Percentiles rank a stretch among this genome's conserved stretches.
phyloP scores from a whole-genome alignment of 2,329 filamentous ascomycete species.

The Phaeosphaeria sp. region DNA sequence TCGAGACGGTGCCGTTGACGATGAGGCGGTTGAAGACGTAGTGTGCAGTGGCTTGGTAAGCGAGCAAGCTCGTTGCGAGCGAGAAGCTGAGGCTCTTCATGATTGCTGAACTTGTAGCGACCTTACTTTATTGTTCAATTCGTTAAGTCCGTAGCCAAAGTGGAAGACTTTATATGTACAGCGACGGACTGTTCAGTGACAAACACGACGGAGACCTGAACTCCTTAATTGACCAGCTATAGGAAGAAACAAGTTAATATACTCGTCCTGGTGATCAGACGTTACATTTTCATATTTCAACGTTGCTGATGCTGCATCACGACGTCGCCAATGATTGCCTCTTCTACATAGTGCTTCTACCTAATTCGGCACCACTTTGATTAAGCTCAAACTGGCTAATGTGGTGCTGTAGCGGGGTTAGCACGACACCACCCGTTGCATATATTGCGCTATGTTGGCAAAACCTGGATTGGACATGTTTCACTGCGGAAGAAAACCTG shows the following conservation, averaged over 20 bases:
- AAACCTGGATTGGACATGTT: slow-evolving; percentile 8
- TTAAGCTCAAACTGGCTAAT: slow-evolving; percentile 13
- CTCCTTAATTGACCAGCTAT: background rate
- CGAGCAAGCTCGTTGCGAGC: slow-evolving; percentile 1
- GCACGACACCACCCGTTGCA: background rate
- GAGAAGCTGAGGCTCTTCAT: background rate
- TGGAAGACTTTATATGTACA: background rate
- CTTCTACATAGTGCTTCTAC: slow-evolving; percentile 2
- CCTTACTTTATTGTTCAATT: background rate
- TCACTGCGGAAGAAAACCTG: background rate
- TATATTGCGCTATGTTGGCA: slow-evolving; percentile 10
- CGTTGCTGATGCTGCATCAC: slow-evolving; percentile 1
- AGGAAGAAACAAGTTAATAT: background rate
- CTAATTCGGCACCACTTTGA: slow-evolving; percentile 8
- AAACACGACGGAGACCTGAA: background rate
- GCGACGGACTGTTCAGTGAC: background rate
- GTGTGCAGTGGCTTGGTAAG: background rate
- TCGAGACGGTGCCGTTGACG: slow-evolving; percentile 24
- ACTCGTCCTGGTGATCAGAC: slow-evolving; percentile 2
- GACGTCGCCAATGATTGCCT: slow-evolving; percentile 5
- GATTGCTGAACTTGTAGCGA: background rate
- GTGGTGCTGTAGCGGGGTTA: slow-evolving; percentile 1
- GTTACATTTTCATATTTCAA: slow-evolving; percentile 1
- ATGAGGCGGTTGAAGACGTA: slow-evolving; percentile 24
- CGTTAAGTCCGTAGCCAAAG: background rate